These are phyloP conservation scores for Stereum hirsutum DNA, from an alignment of 1,284 basidiomycete species.

Conservation along the genomic window DNA sequence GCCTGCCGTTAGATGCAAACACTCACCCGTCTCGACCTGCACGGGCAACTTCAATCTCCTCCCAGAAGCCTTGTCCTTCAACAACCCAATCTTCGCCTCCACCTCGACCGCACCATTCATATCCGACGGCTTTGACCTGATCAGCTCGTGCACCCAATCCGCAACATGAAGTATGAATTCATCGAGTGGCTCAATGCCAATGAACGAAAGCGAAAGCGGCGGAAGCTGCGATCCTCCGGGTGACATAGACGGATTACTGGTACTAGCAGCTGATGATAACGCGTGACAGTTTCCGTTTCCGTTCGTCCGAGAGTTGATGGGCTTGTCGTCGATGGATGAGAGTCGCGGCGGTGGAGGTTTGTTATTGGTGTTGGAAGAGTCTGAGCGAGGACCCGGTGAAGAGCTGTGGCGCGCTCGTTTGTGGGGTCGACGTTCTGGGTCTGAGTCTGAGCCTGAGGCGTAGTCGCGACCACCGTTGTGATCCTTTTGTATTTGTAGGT, in stretches of 20 bases:
- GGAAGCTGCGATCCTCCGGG: conserved; percentile 36
- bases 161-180: conserved; percentile 90
- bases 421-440: too few relatives aligned
- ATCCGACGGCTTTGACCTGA: conserved; percentile 40
- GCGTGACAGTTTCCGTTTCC: too few relatives aligned
- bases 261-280: too few relatives aligned
- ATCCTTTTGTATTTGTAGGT: too few relatives aligned
- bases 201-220: conserved; percentile 79
- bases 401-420: too few relatives aligned
- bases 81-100: conserved; percentile 87
- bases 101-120: conserved; percentile 54
- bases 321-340: too few relatives aligned
- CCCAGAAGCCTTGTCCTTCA: conserved; percentile 53
- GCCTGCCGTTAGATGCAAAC: conserved; percentile 2
- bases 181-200: conserved; percentile 89
- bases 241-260: conserved; percentile 2
- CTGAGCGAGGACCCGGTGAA: too few relatives aligned
- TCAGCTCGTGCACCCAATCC: conserved; percentile 79
- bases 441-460: too few relatives aligned
- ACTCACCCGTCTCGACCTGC: conserved; percentile 82
- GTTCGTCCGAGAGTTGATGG: too few relatives aligned
- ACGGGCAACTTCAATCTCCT: conserved; percentile 66
- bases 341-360: too few relatives aligned
- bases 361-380: too few relatives aligned
- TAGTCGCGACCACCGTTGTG: too few relatives aligned